These are phyloP conservation scores for Selaginella tamariscina DNA, from an alignment of 75 land plant species.

Conservation along the genomic window DNA sequence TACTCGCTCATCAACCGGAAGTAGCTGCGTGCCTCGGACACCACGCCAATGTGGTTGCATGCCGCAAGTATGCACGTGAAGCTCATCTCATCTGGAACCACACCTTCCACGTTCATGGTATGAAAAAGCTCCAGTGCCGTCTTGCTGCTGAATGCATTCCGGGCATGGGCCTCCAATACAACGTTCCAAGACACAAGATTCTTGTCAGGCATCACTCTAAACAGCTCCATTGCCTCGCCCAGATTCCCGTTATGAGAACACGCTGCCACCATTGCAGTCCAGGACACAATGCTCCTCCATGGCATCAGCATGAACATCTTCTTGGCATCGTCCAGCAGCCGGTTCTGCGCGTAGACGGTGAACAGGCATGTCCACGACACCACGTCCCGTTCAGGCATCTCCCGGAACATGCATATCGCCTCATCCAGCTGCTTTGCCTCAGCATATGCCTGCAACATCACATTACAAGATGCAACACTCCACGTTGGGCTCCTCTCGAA, in stretches of 20 bases:
- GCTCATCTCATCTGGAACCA: not conserved
- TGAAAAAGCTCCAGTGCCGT: not conserved
- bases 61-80: not conserved
- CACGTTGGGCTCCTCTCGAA: not conserved
- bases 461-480: not conserved
- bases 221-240: not conserved
- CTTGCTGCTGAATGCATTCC: not conserved
- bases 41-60: not conserved
- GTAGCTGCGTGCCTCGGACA: not conserved
- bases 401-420: not conserved
- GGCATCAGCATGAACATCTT: not conserved
- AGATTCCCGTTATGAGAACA: not conserved
- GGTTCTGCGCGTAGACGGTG: not conserved
- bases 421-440: not conserved
- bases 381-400: slow-evolving; percentile 10
- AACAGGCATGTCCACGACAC: not conserved
- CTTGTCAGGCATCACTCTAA: not conserved
- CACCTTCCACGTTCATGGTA: not conserved
- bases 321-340: not conserved
- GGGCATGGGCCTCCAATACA: not conserved
- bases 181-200: not conserved
- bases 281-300: not conserved
- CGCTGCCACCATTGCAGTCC: not conserved
- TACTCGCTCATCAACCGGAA: not conserved
- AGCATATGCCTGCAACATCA: not conserved